Evolutionary conservation across 2,329 filamentous ascomycete genomes (phyloP).

Genomic region (Colletotrichum tropicicola): DNA sequence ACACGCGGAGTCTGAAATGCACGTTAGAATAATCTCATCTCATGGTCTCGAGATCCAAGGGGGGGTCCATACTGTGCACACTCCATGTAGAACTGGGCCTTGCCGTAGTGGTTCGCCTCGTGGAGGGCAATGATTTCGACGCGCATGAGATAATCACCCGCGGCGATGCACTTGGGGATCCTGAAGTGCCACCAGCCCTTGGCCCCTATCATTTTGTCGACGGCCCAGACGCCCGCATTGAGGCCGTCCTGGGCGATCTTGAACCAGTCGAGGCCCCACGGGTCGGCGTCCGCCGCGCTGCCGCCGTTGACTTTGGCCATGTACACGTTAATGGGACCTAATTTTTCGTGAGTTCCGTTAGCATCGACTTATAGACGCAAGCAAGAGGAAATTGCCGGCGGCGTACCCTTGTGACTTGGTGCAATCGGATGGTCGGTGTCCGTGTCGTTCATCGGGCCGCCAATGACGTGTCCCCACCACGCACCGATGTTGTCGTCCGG

Average conservation of each 20-base stretch:
- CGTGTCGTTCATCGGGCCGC: conserved; percentile 49
- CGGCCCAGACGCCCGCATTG: conserved; percentile 38
- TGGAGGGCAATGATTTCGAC: conserved; percentile 53
- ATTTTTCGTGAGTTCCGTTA: neutral
- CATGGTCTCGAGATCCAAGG: conserved; percentile 1
- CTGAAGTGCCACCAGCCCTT: conserved; percentile 43
- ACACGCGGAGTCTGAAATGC: conserved; percentile 44
- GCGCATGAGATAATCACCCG: conserved; percentile 51
- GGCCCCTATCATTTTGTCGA: conserved; percentile 31
- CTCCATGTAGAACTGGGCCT: conserved; percentile 36
- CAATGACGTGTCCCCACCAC: conserved; percentile 58
- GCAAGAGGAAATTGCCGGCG: neutral
- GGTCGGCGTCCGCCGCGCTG: conserved; percentile 49
- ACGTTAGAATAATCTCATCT: neutral
- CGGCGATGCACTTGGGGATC: conserved; percentile 46
- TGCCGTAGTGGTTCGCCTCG: conserved; percentile 35
- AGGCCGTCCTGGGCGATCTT: conserved; percentile 56
- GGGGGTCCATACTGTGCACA: conserved; percentile 34
- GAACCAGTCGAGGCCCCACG: conserved; percentile 54
- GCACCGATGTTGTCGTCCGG: conserved; percentile 57
- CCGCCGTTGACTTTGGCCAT: conserved; percentile 56
- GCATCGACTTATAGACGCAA: neutral
- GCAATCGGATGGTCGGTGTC: conserved; percentile 58
- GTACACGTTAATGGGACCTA: conserved; percentile 58
- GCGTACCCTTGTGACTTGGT: conserved; percentile 52